These are phyloP conservation scores for Sarocladium oryzae DNA, from an alignment of 2,329 filamentous ascomycete genomes.

Conservation along the genomic window DNA sequence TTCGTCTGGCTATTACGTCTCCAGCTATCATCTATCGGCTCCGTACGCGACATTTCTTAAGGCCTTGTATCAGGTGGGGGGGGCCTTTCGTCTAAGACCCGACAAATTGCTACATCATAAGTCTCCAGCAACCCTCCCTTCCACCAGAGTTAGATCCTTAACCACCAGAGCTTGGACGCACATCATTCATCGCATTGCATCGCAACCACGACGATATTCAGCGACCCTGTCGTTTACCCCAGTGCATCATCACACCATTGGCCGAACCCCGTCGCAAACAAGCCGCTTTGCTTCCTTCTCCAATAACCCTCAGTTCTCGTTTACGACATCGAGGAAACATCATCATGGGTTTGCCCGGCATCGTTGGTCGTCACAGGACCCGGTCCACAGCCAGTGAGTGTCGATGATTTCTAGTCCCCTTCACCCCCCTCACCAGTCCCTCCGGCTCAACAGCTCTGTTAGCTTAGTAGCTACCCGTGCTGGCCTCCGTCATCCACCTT, in stretches of 20 bases:
- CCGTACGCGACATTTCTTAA: not conserved
- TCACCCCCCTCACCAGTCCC: not conserved
- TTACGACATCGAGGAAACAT: not conserved
- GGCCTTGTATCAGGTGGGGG: not conserved
- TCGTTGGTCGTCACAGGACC: conserved; percentile 4
- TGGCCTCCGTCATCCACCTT: not conserved
- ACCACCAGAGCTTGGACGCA: not conserved
- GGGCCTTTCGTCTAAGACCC: not conserved
- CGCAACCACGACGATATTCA: too few species aligned
- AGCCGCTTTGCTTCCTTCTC: not conserved
- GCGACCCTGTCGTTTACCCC: not conserved
- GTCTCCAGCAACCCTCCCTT: not conserved
- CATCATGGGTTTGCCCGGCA: conserved; percentile 8
- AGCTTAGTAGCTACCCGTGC: not conserved
- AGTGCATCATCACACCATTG: not conserved
- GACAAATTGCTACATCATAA: not conserved
- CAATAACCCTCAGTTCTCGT: not conserved
- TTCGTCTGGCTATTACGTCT: not conserved
- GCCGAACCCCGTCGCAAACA: not conserved
- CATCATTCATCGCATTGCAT: not conserved
- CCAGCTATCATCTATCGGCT: not conserved
- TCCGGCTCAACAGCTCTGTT: not conserved
- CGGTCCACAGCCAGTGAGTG: conserved; percentile 9
- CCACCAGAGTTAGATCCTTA: not conserved
- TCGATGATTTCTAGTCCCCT: not conserved